Evolutionary conservation across 2,329 filamentous ascomycete genomes (phyloP).

Genomic region (Sporothrix mexicana): DNA sequence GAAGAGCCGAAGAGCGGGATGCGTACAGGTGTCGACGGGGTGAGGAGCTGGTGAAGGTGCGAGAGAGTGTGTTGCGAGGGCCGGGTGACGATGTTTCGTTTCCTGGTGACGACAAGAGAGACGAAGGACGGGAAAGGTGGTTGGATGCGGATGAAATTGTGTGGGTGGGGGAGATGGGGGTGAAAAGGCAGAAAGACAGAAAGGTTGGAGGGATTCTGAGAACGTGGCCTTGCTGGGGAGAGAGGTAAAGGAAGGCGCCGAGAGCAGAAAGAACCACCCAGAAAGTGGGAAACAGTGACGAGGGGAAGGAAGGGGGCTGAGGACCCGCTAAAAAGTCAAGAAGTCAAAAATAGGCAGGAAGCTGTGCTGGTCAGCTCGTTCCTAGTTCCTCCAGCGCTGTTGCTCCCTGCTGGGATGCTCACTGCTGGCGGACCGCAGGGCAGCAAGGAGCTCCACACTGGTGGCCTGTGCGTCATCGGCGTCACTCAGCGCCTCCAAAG

Average conservation of each 20-base stretch:
- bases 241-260: neutral
- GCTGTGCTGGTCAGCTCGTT: neutral
- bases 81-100: neutral
- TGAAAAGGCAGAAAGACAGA: too few relatives aligned
- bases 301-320: conserved; percentile 27
- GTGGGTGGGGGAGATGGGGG: neutral
- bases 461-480: conserved; percentile 33
- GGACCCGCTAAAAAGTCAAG: neutral
- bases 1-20: too few relatives aligned
- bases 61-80: too few relatives aligned
- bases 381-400: neutral
- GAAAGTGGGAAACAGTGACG: conserved; percentile 6
- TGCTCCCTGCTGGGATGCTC: neutral
- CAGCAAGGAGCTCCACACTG: conserved; percentile 13
- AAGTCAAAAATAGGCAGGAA: conserved; percentile 17
- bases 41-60: too few relatives aligned
- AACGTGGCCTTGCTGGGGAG: conserved; percentile 27
- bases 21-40: too few relatives aligned
- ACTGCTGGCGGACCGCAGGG: conserved; percentile 8
- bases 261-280: neutral
- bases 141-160: conserved; percentile 6
- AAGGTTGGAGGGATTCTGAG: conserved; percentile 26
- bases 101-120: neutral
- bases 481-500: conserved; percentile 26
- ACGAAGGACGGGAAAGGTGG: neutral